phyloP scores from a whole-genome alignment of 495 filamentous ascomycete genomes.

The Pyrenopolyporus hunteri region DNA sequence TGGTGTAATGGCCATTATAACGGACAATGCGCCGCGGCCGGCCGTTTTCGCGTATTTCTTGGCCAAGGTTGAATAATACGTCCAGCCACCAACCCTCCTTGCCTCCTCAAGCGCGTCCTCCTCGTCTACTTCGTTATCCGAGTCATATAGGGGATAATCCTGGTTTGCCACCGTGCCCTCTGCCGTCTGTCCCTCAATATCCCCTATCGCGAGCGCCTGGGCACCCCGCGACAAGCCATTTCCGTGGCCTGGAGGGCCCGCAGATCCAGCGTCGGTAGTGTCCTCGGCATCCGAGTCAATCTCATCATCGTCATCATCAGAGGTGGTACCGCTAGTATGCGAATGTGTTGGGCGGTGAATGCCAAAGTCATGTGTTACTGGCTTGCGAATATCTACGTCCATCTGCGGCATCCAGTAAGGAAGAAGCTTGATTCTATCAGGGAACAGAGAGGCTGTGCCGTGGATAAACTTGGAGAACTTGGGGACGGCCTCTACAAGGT shows the following conservation, averaged over 20 bases:
- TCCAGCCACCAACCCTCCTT: conserved; percentile 70
- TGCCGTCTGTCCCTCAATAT: conserved; percentile 56
- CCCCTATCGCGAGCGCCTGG: conserved; percentile 44
- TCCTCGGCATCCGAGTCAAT: conserved; percentile 64
- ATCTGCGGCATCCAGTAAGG: conserved; percentile 99
- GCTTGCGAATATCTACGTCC: conserved; percentile 97
- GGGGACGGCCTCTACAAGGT: conserved; percentile 95
- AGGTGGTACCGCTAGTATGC: conserved; percentile 75
- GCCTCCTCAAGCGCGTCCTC: conserved; percentile 73
- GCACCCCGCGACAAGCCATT: conserved; percentile 45
- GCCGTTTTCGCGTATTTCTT: conserved; percentile 41
- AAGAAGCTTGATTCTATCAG: conserved; percentile 83
- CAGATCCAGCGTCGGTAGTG: conserved; percentile 27
- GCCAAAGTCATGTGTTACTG: conserved; percentile 80
- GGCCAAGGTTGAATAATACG: conserved; percentile 65
- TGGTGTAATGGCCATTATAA: conserved; percentile 61
- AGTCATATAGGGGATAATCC: conserved; percentile 90
- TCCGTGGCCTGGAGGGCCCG: conserved; percentile 17
- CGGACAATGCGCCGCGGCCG: conserved; percentile 47
- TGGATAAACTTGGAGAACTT: conserved; percentile 99
- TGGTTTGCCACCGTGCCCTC: conserved; percentile 59
- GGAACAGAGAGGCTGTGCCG: conserved; percentile 85
- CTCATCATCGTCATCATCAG: conserved; percentile 69
- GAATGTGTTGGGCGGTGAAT: conserved; percentile 81
- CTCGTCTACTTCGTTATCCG: conserved; percentile 79